A percentile compares a stretch with the other conserved stretches of the same genome.
Evolutionary conservation across 2,329 filamentous ascomycete species (phyloP).

Genomic region (Apiospora saccharicola): DNA sequence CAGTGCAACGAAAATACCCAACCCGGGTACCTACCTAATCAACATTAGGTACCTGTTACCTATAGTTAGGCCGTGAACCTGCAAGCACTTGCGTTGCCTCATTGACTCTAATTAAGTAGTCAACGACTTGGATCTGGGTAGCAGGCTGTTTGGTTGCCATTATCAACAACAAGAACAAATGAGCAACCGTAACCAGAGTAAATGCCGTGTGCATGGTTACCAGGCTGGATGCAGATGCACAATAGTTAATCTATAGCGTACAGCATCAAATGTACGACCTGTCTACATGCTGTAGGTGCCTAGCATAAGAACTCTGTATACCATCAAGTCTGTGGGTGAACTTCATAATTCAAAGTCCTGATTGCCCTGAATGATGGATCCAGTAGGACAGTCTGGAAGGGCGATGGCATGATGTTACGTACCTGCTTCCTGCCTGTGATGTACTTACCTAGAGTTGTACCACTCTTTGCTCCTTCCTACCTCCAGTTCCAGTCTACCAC

Average conservation of each 20-base stretch:
- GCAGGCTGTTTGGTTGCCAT: background rate
- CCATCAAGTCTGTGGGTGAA: background rate
- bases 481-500: background rate
- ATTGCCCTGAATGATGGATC: background rate
- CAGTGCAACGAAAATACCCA: background rate
- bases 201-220: background rate
- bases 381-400: background rate
- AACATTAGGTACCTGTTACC: background rate
- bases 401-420: background rate
- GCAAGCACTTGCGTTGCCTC: background rate
- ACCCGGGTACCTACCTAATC: background rate
- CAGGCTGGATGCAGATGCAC: background rate
- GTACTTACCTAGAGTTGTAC: background rate
- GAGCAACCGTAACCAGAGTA: background rate
- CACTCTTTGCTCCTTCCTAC: background rate
- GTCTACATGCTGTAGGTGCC: background rate
- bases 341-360: background rate
- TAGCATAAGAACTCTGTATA: background rate
- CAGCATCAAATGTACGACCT: background rate
- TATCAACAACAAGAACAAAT: background rate
- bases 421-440: background rate
- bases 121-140: background rate
- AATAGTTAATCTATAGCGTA: background rate
- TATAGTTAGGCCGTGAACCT: background rate
- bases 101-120: background rate